Percentiles rank a stretch among this genome's conserved stretches.
These are phyloP conservation scores for Ampelocalamus luodianensis DNA, from an alignment of 176 grass and related monocot genomes.

Conservation along the genomic window DNA sequence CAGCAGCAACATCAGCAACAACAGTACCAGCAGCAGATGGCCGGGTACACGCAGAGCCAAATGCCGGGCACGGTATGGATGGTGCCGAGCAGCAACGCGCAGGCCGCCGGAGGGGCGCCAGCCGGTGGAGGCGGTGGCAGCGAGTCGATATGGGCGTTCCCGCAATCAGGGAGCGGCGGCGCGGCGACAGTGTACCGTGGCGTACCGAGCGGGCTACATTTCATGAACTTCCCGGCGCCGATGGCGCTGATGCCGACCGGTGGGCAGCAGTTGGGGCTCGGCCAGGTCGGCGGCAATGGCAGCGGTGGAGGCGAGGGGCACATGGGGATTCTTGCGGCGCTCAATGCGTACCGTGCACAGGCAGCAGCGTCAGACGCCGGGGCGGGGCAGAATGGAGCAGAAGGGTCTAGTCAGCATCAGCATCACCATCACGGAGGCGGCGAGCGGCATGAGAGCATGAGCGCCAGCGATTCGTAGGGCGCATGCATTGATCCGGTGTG, in stretches of 20 bases:
- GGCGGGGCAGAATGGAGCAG: conserved; percentile 42
- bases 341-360: conserved; percentile 68
- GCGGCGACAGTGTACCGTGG: conserved; percentile 69
- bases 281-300: neutral
- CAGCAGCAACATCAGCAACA: conserved; percentile 61
- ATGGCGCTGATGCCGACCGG: conserved; percentile 50
- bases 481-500: conserved; percentile 31
- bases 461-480: conserved; percentile 77
- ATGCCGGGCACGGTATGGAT: conserved; percentile 86
- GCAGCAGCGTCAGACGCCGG: conserved; percentile 43
- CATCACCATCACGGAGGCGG: conserved; percentile 38
- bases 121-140: conserved; percentile 34
- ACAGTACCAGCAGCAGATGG: conserved; percentile 83
- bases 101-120: conserved; percentile 31
- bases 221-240: conserved; percentile 61
- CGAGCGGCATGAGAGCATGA: conserved; percentile 74
- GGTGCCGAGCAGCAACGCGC: conserved; percentile 75
- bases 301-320: conserved; percentile 36
- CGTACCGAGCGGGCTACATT: conserved; percentile 68
- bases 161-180: conserved; percentile 47
- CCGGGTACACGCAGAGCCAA: conserved; percentile 81
- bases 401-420: neutral
- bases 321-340: conserved; percentile 51
- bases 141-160: conserved; percentile 87
- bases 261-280: conserved; percentile 56